phyloP scores from a whole-genome alignment of 805 yeast species.

The Hyphopichia homilentoma region DNA sequence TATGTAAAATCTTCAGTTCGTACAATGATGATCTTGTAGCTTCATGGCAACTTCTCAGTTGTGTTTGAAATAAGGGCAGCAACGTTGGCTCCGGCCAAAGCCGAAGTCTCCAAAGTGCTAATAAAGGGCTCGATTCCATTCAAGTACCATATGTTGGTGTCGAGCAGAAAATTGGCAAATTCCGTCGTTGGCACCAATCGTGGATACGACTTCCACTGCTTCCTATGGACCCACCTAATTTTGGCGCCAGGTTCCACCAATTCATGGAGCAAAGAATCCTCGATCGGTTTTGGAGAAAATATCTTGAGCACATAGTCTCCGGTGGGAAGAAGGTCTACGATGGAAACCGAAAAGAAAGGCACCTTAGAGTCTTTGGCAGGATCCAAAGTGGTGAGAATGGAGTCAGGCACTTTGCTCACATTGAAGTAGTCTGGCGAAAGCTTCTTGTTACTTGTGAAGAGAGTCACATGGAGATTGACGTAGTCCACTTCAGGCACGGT shows the following conservation, averaged over 20 bases:
- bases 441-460: constrained; percentile 20
- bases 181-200: constrained; percentile 22
- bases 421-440: constrained; percentile 13
- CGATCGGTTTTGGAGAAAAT: constrained; percentile 26
- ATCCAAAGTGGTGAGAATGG: constrained; percentile 17
- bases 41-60: too few relatives aligned
- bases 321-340: constrained; percentile 21
- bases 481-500: constrained; percentile 23
- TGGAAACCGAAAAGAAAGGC: constrained; percentile 32
- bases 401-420: constrained; percentile 16
- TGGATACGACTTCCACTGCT: constrained; percentile 46
- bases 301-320: constrained; percentile 39
- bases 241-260: not conserved
- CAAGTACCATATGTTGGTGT: constrained; percentile 36
- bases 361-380: constrained; percentile 4
- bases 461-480: constrained; percentile 36
- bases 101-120: constrained; percentile 51
- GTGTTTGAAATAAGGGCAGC: constrained; percentile 40
- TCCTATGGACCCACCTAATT: constrained; percentile 15
- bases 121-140: constrained; percentile 44
- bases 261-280: not conserved
- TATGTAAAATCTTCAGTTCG: too few relatives aligned
- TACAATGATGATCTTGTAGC: too few relatives aligned
- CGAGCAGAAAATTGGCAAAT: constrained; percentile 26
- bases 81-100: constrained; percentile 46